phyloP scores from a whole-genome alignment of 306 rosid genomes.

The Purshia tridentata region DNA sequence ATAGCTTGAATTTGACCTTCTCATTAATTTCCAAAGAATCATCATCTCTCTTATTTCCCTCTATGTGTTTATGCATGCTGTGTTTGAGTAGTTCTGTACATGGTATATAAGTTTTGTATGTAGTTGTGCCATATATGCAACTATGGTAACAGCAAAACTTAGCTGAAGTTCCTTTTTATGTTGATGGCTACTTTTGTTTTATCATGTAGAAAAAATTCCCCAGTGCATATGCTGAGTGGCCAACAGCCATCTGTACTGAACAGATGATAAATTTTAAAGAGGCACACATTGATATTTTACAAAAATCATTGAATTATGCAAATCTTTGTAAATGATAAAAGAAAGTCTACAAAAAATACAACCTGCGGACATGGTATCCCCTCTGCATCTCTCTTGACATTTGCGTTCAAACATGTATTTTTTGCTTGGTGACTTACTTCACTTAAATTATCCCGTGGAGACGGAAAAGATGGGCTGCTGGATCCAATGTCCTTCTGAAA shows the following conservation, averaged over 20 bases:
- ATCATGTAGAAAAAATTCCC: not conserved
- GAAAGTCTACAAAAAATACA: slow-evolving; percentile 26
- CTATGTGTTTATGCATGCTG: not conserved
- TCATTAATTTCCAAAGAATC: not conserved
- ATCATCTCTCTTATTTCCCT: not conserved
- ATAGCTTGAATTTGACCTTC: not conserved
- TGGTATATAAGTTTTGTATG: not conserved
- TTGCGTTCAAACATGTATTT: slow-evolving; percentile 36
- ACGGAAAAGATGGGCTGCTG: slow-evolving; percentile 53
- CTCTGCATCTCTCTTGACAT: slow-evolving; percentile 40
- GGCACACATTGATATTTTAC: not conserved
- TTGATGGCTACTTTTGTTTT: not conserved
- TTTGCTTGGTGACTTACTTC: slow-evolving; percentile 51
- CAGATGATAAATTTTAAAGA: too few relatives aligned
- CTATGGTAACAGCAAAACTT: not conserved
- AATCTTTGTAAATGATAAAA: not conserved
- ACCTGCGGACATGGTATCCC: slow-evolving; percentile 51
- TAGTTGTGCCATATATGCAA: not conserved
- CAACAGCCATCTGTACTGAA: not conserved
- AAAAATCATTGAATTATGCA: not conserved
- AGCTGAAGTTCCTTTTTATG: not conserved
- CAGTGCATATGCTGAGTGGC: not conserved
- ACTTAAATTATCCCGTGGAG: slow-evolving; percentile 42
- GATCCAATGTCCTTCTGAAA: slow-evolving; percentile 51
- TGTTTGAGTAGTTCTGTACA: not conserved